Evolutionary conservation across 2,329 filamentous ascomycete species (phyloP).

Genomic region (Cytospora leucostoma): DNA sequence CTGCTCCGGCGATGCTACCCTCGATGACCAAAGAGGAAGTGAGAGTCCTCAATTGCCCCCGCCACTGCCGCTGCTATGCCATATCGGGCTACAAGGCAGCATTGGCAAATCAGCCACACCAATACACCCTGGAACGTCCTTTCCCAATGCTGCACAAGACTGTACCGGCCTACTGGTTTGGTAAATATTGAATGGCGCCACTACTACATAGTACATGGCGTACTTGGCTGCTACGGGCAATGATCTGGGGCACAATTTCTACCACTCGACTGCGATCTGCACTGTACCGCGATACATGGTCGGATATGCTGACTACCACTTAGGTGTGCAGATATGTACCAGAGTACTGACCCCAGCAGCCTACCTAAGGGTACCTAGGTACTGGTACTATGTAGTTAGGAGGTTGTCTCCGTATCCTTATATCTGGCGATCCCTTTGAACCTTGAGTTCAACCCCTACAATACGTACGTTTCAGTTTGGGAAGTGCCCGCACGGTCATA

Average conservation of each 20-base stretch:
- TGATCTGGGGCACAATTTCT: background rate
- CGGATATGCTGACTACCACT: background rate
- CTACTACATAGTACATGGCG: background rate
- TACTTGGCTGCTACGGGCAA: background rate
- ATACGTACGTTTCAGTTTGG: no score
- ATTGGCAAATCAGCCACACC: background rate
- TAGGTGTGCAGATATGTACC: no score
- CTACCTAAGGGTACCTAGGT: no score
- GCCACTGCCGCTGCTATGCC: slow-evolving; percentile 12
- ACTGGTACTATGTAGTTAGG: no score
- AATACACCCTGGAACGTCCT: background rate
- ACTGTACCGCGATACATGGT: background rate
- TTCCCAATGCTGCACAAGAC: background rate
- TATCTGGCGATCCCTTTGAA: no score
- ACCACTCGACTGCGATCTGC: background rate
- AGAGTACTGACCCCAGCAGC: no score
- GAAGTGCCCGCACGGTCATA: no score
- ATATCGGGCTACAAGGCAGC: slow-evolving; percentile 8
- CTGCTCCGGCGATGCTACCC: slow-evolving; percentile 6
- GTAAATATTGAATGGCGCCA: background rate
- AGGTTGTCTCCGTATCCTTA: no score
- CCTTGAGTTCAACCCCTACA: no score
- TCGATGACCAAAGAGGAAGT: slow-evolving; percentile 11
- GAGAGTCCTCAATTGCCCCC: slow-evolving; percentile 3
- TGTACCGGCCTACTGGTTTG: background rate